Conservation (phyloP, 1,139 yeast species). For the Hyphopichia khmerensis region DNA sequence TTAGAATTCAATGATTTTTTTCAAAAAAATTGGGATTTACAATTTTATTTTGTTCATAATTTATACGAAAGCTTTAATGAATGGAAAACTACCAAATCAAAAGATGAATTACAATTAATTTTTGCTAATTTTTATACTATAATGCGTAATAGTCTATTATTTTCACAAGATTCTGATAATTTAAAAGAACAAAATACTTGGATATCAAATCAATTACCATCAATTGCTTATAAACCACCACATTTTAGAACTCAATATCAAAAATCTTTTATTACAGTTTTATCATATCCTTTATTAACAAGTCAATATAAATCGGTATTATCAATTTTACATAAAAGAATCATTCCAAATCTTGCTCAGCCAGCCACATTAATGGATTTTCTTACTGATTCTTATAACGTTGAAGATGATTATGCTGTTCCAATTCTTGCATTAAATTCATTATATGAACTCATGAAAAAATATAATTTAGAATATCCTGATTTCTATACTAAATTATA, state of each 20-base stretch:
- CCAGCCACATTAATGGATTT: constrained; percentile 92
- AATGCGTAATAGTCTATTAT: constrained; percentile 29
- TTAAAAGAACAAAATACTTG: constrained; percentile 35
- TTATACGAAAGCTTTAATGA: constrained; percentile 19
- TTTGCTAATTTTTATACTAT: constrained; percentile 42
- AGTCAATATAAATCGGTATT: constrained; percentile 71
- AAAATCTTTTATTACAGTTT: constrained; percentile 58
- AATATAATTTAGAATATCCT: constrained; percentile 87
- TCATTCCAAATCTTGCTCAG: constrained; percentile 76
- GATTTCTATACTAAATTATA: constrained; percentile 83
- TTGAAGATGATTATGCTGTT: constrained; percentile 60
- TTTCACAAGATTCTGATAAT: constrained; percentile 20
- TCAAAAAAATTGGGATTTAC: constrained; percentile 60
- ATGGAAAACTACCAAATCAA: constrained; percentile 18
- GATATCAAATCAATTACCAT: constrained; percentile 48
- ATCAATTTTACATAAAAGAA: constrained; percentile 72
- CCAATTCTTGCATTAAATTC: constrained; percentile 87
- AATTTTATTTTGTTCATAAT: constrained; percentile 56
- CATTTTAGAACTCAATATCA: constrained; percentile 70
- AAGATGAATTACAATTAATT: constrained; percentile 20
- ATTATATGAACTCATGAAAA: constrained; percentile 79
- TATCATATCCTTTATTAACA: constrained; percentile 49
- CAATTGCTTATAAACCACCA: constrained; percentile 51
- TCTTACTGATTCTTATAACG: constrained; percentile 77
- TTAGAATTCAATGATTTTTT: constrained; percentile 61